These are phyloP conservation scores for Penicillium digitatum DNA, from an alignment of 2,329 filamentous ascomycete species.

Conservation along the genomic window DNA sequence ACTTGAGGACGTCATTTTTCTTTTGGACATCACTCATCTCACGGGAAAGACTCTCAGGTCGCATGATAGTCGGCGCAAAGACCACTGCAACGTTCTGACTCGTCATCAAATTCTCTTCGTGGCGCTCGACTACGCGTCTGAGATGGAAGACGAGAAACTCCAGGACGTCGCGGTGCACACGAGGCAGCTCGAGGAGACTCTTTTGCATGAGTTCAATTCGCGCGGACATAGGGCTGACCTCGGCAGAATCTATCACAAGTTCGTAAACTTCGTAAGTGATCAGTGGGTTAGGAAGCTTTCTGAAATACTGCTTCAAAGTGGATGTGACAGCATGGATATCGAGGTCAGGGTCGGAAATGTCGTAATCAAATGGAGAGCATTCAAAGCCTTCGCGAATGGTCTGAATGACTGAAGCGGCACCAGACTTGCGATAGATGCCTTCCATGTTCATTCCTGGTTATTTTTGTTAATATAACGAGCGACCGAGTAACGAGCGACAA, in stretches of 20 bases:
- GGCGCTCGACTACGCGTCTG: conserved; percentile 74
- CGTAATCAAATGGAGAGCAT: conserved; percentile 67
- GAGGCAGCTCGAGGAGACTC: conserved; percentile 73
- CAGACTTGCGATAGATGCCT: conserved; percentile 96
- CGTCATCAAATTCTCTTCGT: conserved; percentile 91
- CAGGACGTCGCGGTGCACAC: conserved; percentile 79
- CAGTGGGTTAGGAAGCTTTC: conserved; percentile 81
- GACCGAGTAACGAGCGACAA: neutral
- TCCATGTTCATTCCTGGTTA: conserved; percentile 76
- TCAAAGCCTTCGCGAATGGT: conserved; percentile 89
- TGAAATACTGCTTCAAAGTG: conserved; percentile 95
- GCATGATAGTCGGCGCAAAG: conserved; percentile 96
- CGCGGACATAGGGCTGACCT: conserved; percentile 61
- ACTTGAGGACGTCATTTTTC: conserved; percentile 89
- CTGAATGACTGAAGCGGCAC: conserved; percentile 86
- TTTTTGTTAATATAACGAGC: conserved; percentile 14
- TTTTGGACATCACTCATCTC: conserved; percentile 95
- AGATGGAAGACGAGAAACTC: conserved; percentile 95
- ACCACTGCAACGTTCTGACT: conserved; percentile 94
- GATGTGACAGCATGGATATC: conserved; percentile 97
- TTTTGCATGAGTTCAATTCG: conserved; percentile 67
- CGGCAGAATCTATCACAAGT: conserved; percentile 66
- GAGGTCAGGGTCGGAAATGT: conserved; percentile 87
- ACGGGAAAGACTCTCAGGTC: conserved; percentile 79
- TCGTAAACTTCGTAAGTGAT: conserved; percentile 94